Percentiles rank a stretch among this genome's conserved stretches.
These are phyloP conservation scores for Metarhizium album DNA, from an alignment of 2,329 filamentous ascomycete genomes.

Conservation along the genomic window DNA sequence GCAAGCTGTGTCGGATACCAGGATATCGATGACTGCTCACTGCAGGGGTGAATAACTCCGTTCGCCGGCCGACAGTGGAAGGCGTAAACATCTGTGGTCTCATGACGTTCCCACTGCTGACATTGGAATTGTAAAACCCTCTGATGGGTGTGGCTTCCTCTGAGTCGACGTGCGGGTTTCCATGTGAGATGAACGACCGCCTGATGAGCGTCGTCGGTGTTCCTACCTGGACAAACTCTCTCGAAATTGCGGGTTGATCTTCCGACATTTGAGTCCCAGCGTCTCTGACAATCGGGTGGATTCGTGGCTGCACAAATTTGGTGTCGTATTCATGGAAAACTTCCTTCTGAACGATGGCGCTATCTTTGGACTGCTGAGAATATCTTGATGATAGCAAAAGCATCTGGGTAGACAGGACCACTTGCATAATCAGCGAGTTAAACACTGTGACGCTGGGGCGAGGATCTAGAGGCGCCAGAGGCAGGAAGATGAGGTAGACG, in stretches of 20 bases:
- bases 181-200: slow-evolving; percentile 68
- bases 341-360: slow-evolving; percentile 74
- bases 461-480: slow-evolving; percentile 62
- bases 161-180: slow-evolving; percentile 70
- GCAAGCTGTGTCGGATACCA: slow-evolving; percentile 23
- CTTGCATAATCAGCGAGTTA: slow-evolving; percentile 67
- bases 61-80: slow-evolving; percentile 1
- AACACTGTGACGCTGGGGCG: slow-evolving; percentile 78
- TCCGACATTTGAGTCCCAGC: slow-evolving; percentile 68
- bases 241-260: slow-evolving; percentile 29
- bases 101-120: slow-evolving; percentile 20
- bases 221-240: slow-evolving; percentile 36
- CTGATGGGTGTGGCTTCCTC: slow-evolving; percentile 32
- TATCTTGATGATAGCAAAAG: slow-evolving; percentile 63
- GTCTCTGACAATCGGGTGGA: slow-evolving; percentile 69
- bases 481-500: slow-evolving; percentile 80
- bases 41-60: slow-evolving; percentile 24
- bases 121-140: background rate
- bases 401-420: slow-evolving; percentile 67
- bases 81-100: slow-evolving; percentile 22
- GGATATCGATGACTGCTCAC: slow-evolving; percentile 18
- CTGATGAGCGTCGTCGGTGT: slow-evolving; percentile 54
- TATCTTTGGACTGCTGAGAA: slow-evolving; percentile 76
- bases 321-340: slow-evolving; percentile 92
- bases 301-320: slow-evolving; percentile 84